A percentile compares a stretch with the other conserved stretches of the same genome.
phyloP scores from a whole-genome alignment of 78 protist genomes.

The Dictyostelium purpureum region DNA sequence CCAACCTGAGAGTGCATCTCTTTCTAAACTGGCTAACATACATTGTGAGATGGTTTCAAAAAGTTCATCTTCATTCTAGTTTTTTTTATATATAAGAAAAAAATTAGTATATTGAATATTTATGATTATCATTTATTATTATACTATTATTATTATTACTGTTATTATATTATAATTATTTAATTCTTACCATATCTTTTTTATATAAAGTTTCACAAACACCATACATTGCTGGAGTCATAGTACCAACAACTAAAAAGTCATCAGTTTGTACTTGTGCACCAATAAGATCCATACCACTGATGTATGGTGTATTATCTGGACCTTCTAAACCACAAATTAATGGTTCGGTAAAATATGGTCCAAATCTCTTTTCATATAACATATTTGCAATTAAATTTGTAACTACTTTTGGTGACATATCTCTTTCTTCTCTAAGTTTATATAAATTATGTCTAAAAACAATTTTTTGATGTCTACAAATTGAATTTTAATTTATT shows the following conservation, averaged over 20 bases:
- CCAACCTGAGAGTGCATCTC: constrained; percentile 97
- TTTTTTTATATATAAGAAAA: neutral
- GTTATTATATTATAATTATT: neutral
- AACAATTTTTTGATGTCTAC: constrained; percentile 79
- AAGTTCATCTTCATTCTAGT: constrained; percentile 85
- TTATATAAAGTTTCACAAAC: constrained; percentile 90
- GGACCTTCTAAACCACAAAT: constrained; percentile 93
- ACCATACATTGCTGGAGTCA: constrained; percentile 90
- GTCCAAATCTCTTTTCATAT: constrained; percentile 96
- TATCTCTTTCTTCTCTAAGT: constrained; percentile 95
- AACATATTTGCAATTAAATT: constrained; percentile 83
- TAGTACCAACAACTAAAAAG: constrained; percentile 95
- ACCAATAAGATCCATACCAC: constrained; percentile 95
- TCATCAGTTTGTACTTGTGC: constrained; percentile 86
- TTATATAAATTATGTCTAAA: constrained; percentile 89
- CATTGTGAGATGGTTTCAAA: constrained; percentile 92
- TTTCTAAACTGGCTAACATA: constrained; percentile 90
- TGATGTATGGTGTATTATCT: constrained; percentile 89
- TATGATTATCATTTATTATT: neutral
- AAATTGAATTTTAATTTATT: neutral
- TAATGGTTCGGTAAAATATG: constrained; percentile 96
- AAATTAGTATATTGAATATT: no score
- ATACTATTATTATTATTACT: no score
- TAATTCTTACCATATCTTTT: constrained; percentile 84
- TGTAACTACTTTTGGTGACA: constrained; percentile 88